Evolutionary conservation across 179 eudicot species (phyloP), one percentile per base, ranked within the genome.

Genomic region (Patellifolia procumbens): DNA sequence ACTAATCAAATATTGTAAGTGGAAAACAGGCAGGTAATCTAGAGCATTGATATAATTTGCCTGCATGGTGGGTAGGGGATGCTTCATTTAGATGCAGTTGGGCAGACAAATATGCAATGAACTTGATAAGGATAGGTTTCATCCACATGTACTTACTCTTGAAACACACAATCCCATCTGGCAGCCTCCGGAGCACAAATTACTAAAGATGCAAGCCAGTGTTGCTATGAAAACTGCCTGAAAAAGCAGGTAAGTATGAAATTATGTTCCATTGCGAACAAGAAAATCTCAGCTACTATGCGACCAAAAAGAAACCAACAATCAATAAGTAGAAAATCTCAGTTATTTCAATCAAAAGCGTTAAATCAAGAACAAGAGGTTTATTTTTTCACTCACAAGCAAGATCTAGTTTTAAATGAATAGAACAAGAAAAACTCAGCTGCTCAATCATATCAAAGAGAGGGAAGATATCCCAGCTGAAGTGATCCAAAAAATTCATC

Each of bases 141-240:
- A 16, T 45, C 49, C 32, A 34, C 20, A 55, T 12, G 49, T 68
- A 73, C 83, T 74, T 55, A 82, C 87, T 75, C 78, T 80, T 59
- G 85, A 74, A 62, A 74, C 20, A 62, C 87, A 85, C 52, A 70
- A 79, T 34, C 85, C 87, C 87, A 85, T 85, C 51, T 55, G 59
- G 24, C 78, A 55, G 42, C 53, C 58, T 63, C 43, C 32, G 35
- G 53, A 61, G 45, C 73, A 69, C 39, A 69, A 69, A 29, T 69
- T 51, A 49, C 73, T 51, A 70, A 49, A 70, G 24, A 70, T 70
- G 24, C 59, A 48, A 49, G 73, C 58, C 43, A 68, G 16, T 48
- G 34, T 20, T n/a, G n/a, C 37, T 70, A 43, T 20, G 2, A 31
- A 51, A 49, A 29, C 49, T 19, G 43, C 73, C 73, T 70, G 73